phyloP scores from a whole-genome alignment of 1,139 yeast genomes.

The Debaryomyces udenii region DNA sequence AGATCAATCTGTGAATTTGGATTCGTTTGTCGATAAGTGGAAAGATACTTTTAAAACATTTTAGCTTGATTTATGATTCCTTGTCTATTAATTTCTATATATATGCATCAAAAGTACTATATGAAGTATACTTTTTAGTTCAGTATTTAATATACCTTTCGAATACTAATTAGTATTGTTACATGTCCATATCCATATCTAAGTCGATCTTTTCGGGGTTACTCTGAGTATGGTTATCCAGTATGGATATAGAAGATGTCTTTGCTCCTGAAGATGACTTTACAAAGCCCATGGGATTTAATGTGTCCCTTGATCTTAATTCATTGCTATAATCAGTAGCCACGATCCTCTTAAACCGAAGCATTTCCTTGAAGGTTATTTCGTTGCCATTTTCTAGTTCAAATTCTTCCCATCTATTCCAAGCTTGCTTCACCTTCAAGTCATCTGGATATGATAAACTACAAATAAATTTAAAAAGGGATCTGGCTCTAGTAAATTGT shows the following conservation, averaged over 20 bases:
- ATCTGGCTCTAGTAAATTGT: slow-evolving; percentile 63
- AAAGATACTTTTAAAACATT: slow-evolving; percentile 26
- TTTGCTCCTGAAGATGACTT: slow-evolving; percentile 29
- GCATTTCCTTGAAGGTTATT: slow-evolving; percentile 72
- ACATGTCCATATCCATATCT: slow-evolving; percentile 46
- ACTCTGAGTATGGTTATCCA: slow-evolving; percentile 14
- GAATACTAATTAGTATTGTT: slow-evolving; percentile 1
- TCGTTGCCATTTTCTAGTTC: slow-evolving; percentile 75
- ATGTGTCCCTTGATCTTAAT: slow-evolving; percentile 24
- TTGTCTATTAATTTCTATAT: not conserved
- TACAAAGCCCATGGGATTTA: slow-evolving; percentile 60
- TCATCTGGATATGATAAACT: slow-evolving; percentile 24
- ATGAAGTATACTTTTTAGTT: not conserved
- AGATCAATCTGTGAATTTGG: slow-evolving; percentile 38
- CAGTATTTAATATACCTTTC: slow-evolving; percentile 3
- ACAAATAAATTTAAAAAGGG: slow-evolving; percentile 49
- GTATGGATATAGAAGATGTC: slow-evolving; percentile 1
- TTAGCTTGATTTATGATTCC: not conserved
- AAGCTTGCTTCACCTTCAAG: slow-evolving; percentile 33
- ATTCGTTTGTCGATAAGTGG: slow-evolving; percentile 46
- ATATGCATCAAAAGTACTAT: not conserved
- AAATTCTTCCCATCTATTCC: slow-evolving; percentile 74
- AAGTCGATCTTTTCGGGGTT: slow-evolving; percentile 74
- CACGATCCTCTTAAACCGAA: slow-evolving; percentile 55
- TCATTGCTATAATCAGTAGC: slow-evolving; percentile 38